Evolutionary conservation across 2,329 filamentous ascomycete genomes (phyloP).

Genomic region (Penicillium sp.): DNA sequence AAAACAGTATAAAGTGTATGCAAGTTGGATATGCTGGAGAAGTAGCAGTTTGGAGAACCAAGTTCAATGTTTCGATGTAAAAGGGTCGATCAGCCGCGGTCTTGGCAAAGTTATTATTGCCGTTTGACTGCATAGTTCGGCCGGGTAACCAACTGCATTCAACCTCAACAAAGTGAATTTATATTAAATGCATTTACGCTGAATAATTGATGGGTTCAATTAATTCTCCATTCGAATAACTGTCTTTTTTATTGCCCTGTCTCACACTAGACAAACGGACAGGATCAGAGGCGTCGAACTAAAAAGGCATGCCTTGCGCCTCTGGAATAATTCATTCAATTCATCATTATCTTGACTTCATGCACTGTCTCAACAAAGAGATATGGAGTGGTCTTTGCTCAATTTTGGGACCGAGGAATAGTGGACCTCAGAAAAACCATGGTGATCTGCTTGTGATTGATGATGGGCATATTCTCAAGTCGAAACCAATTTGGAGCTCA

Average conservation of each 20-base stretch:
- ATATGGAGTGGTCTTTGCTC: not conserved
- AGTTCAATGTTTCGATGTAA: not conserved
- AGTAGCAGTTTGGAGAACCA: not conserved
- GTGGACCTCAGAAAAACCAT: not conserved
- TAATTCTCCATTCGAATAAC: not conserved
- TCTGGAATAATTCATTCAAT: slow-evolving; percentile 1
- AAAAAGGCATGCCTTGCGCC: not conserved
- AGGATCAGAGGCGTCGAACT: not conserved
- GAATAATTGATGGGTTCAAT: not conserved
- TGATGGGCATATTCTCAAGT: not conserved
- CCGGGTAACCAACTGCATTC: slow-evolving; percentile 35
- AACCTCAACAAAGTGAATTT: not conserved
- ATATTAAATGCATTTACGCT: not conserved
- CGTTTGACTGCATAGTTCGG: slow-evolving; percentile 21
- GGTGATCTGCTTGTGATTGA: not conserved
- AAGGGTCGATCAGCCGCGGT: slow-evolving; percentile 17
- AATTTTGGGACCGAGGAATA: not conserved
- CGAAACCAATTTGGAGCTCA: not conserved
- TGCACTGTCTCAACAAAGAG: not conserved
- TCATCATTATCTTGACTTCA: slow-evolving; percentile 1
- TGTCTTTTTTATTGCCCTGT: not conserved
- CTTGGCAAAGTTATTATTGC: slow-evolving; percentile 34
- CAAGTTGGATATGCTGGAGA: not conserved
- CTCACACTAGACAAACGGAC: not conserved
- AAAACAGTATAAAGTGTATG: not conserved